Base-by-base conservation (phyloP, 768 basidiomycete genomes). In the Amanita jacksonii region DNA sequence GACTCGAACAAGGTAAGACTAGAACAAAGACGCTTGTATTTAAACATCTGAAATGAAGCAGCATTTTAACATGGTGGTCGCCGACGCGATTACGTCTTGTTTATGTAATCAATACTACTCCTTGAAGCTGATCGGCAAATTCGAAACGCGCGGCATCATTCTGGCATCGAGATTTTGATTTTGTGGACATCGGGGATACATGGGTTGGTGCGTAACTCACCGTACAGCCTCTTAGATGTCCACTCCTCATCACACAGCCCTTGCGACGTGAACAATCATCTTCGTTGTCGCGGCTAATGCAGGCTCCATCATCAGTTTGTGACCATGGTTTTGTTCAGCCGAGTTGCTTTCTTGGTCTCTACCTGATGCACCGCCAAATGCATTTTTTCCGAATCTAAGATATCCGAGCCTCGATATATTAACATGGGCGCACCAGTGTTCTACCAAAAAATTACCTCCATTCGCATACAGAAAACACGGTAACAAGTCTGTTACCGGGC, bases 301-400 rank as follows among this genome's bases (percentile, higher is more conserved):
- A 9, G 18, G 18, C 13, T 16, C 6, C 37, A 24, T 31, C 41
- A 33, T 42, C 30, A 28, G 23, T 23, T n/a, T n/a, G n/a, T n/a
- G n/a, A n/a, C n/a, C n/a, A n/a, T n/a, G n/a, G n/a, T n/a, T n/a
- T n/a, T n/a, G n/a, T n/a, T n/a, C n/a, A n/a, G n/a, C n/a, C n/a
- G n/a, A n/a, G n/a, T n/a, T n/a, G n/a, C 27, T 12, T 28, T 6
- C 27, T 28, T 28, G 27, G 27, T 6, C 27, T 6, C 27, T 28
- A 12, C 53, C 48, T 51, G 50, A 42, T 6, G 12, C 7, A 28
- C 12, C 12, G 7, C 27, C 12, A 28, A 6, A 12, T 28, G 27
- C 6, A 6, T 12, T 28, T 28, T 12, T 28, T 28, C 12, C 27
- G 12, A 28, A 28, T 28, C 27, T 28, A 6, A 6, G 27, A 28